Percentiles rank a stretch among this genome's conserved stretches.
Evolutionary conservation across 257 asterid species (phyloP).

Genomic region (Jacaranda mimosifolia): DNA sequence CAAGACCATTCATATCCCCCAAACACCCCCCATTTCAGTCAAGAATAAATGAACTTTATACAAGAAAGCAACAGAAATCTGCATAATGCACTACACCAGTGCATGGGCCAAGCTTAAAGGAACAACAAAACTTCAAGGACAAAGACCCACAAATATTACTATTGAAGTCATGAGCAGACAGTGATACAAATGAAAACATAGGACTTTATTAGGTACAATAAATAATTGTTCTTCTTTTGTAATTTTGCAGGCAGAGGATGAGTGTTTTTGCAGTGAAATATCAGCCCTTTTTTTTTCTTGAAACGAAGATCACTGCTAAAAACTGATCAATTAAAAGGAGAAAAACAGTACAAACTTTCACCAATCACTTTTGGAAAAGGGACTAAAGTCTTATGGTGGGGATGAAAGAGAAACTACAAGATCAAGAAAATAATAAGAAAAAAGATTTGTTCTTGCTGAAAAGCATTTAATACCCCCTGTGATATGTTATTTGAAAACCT

Average conservation of each 20-base stretch:
- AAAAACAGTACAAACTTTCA: conserved; percentile 34
- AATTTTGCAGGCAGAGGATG: conserved; percentile 29
- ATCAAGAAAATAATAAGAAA: conserved; percentile 14
- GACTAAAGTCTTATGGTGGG: conserved; percentile 48
- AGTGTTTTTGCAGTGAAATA: conserved; percentile 47
- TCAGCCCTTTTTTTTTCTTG: conserved; percentile 30
- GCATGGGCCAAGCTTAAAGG: conserved; percentile 48
- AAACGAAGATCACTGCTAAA: conserved; percentile 31
- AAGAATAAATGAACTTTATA: conserved; percentile 38
- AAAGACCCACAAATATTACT: conserved; percentile 50
- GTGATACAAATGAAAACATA: conserved; percentile 29
- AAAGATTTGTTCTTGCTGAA: conserved; percentile 19
- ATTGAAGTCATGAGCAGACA: conserved; percentile 36
- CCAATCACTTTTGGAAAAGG: conserved; percentile 47
- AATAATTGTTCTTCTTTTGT: conserved; percentile 31
- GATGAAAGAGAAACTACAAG: conserved; percentile 38
- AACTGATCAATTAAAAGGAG: conserved; percentile 49
- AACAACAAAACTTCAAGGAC: conserved; percentile 36
- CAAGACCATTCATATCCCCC: conserved; percentile 45
- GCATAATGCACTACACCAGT: conserved; percentile 41
- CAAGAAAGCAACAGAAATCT: conserved; percentile 20
- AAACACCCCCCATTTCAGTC: conserved; percentile 33
- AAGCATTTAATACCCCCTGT: background rate
- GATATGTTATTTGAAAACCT: conserved; percentile 29
- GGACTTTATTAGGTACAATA: conserved; percentile 37